Percentiles rank a stretch among this genome's conserved stretches.
phyloP scores from a whole-genome alignment of 345 rosid species.

The Lumnitzera racemosa region DNA sequence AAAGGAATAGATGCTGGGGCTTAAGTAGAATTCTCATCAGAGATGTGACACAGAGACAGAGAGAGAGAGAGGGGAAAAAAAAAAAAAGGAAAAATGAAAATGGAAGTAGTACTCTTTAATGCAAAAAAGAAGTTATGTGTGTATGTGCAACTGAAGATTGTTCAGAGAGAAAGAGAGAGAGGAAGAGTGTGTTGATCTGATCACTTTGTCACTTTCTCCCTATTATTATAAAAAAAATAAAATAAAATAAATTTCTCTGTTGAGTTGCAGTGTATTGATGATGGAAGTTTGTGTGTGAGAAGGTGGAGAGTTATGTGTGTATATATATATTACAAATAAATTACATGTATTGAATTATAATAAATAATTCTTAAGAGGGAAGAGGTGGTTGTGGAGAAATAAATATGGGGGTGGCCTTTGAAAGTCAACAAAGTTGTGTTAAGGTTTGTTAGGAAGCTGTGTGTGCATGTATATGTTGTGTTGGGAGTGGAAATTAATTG shows the following conservation, averaged over 20 bases:
- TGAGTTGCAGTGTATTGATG: not conserved
- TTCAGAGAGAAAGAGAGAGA: not conserved
- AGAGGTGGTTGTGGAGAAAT: constrained; percentile 7
- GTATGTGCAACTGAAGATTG: not conserved
- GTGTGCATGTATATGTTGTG: not conserved
- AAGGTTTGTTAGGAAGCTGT: not conserved
- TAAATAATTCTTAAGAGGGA: constrained; percentile 7
- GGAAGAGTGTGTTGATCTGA: constrained; percentile 3
- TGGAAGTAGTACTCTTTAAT: not conserved
- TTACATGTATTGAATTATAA: not conserved
- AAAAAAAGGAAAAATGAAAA: not conserved
- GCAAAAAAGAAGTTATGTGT: not conserved
- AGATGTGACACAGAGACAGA: constrained; percentile 5
- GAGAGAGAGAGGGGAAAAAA: not conserved
- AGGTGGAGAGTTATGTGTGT: not conserved
- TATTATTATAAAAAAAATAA: not conserved
- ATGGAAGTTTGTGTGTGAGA: constrained; percentile 3
- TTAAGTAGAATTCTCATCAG: constrained; percentile 23
- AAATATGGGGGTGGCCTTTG: constrained; percentile 4
- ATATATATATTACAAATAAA: not conserved
- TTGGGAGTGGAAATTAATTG: constrained; percentile 6
- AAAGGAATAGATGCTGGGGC: constrained; percentile 16
- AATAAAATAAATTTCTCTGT: not conserved
- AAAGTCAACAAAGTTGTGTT: constrained; percentile 5
- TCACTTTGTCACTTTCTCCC: constrained; percentile 9